phyloP scores from a whole-genome alignment of 345 rosid genomes.

The Syzygium aromaticum region DNA sequence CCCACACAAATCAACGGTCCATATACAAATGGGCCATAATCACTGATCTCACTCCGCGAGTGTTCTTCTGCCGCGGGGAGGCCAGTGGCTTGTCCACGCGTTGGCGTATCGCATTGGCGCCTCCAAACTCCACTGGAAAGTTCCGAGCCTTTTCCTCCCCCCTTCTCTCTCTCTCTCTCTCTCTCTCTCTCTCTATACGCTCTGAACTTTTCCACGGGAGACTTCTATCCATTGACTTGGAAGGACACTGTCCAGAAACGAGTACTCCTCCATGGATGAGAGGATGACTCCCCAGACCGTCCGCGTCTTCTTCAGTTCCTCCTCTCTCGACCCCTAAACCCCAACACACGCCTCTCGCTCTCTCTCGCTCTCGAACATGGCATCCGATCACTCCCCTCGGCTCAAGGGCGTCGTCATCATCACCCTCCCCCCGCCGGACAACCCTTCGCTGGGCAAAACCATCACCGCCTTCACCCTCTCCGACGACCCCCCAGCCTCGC shows the following conservation, averaged over 20 bases:
- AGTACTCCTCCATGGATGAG: neutral
- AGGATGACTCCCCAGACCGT: neutral
- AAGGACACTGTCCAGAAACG: neutral
- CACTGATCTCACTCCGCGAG: too few species aligned
- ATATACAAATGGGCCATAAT: neutral
- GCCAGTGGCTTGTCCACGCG: neutral
- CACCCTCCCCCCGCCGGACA: slow-evolving; percentile 80
- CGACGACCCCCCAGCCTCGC: slow-evolving; percentile 19
- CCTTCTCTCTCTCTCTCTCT: neutral
- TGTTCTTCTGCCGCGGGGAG: neutral
- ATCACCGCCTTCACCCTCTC: slow-evolving; percentile 75
- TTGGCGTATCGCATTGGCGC: neutral
- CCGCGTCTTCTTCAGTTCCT: neutral
- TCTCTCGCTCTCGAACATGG: slow-evolving; percentile 21
- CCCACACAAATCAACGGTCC: neutral
- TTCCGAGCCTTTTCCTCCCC: neutral
- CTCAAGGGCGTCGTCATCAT: slow-evolving; percentile 58
- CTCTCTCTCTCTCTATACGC: neutral
- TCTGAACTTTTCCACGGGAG: neutral
- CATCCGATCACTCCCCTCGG: slow-evolving; percentile 18
- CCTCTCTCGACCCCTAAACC: neutral
- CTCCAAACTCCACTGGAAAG: neutral
- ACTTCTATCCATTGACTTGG: neutral
- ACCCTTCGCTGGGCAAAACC: slow-evolving; percentile 80
- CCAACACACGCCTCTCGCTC: neutral